Evolutionary conservation across 2,329 filamentous ascomycete species (phyloP), one percentile per base, ranked within the genome.

Genomic region (Trichoderma citrinoviride): DNA sequence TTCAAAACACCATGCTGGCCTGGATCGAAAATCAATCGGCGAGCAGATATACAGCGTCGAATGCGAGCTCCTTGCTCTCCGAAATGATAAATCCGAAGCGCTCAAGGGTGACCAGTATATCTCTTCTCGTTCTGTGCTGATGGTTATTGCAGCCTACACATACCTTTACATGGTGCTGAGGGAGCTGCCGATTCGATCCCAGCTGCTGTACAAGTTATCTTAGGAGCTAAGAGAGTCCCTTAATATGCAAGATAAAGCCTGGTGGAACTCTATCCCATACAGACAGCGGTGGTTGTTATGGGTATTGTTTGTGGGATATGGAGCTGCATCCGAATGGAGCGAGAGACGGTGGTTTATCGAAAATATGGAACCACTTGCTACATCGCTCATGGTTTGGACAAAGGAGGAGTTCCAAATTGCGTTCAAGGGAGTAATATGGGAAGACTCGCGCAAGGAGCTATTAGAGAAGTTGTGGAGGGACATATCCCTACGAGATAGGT

Each of bases 211-310:
- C 5, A 44, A 43, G 3, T n/a, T 61, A 19, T 40, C 27, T 27
- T 23, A 44, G 7, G 17, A 49, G 41, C 12, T 61, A 15, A 25
- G 37, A 61, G 58, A 43, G 23, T 4, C 17, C 3, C 41, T 52
- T 7, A 37, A 53, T 2, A 33, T 43, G 37, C 58, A 53, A 4
- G 23, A 61, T 33, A 17, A 6, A 33, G 47, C 10, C 15, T 61
- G 58, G 58, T 53, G 47, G 58, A 61, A 33, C 5, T 10, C 14
- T 3, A 33, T 2, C 25, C 7, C 23, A 14, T 47, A 61, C 7
- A 61, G 47, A 53, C 58, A 61, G n/a, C 37, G 10, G 7, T 61
- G 47, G 47, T 23, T 53, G 15, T 3, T 53, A 33, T 61, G 47
- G 47, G 17, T 61, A 1, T 3, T 43, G 0, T 53, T 61, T n/a